These are phyloP conservation scores for Lepidium aucheri DNA, from an alignment of 345 rosid species.

Conservation along the genomic window DNA sequence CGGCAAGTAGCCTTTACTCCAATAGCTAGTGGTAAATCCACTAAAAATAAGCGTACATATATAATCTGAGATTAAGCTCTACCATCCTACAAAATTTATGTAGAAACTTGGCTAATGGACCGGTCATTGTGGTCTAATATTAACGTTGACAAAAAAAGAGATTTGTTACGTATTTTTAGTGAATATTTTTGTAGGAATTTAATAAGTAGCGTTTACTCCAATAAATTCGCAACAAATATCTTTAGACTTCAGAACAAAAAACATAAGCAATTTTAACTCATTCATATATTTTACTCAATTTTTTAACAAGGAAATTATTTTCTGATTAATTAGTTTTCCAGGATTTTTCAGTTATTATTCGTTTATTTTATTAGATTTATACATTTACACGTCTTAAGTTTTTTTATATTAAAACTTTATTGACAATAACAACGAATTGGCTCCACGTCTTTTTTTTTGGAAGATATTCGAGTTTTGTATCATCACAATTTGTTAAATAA, in stretches of 20 bases:
- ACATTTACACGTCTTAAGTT: neutral
- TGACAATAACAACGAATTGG: neutral
- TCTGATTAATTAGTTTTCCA: neutral
- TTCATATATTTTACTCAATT: neutral
- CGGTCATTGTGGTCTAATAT: too few relatives aligned
- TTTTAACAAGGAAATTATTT: neutral
- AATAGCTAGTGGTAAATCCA: too few relatives aligned
- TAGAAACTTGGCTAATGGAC: too few relatives aligned
- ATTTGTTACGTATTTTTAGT: neutral
- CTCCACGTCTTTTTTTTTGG: neutral
- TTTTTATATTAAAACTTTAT: neutral
- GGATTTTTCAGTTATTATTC: neutral
- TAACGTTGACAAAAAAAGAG: too few relatives aligned
- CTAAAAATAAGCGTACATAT: too few relatives aligned
- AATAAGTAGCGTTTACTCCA: neutral
- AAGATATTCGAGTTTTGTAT: neutral
- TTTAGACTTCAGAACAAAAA: neutral
- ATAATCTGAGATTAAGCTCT: too few relatives aligned
- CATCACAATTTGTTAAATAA: neutral
- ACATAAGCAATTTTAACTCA: neutral
- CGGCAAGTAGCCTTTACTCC: too few relatives aligned
- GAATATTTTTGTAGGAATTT: neutral
- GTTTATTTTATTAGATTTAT: neutral
- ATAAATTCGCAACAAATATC: neutral
- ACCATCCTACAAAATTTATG: too few relatives aligned